phyloP scores from a whole-genome alignment of 2,329 filamentous ascomycete genomes.

The Huntiella decipiens region DNA sequence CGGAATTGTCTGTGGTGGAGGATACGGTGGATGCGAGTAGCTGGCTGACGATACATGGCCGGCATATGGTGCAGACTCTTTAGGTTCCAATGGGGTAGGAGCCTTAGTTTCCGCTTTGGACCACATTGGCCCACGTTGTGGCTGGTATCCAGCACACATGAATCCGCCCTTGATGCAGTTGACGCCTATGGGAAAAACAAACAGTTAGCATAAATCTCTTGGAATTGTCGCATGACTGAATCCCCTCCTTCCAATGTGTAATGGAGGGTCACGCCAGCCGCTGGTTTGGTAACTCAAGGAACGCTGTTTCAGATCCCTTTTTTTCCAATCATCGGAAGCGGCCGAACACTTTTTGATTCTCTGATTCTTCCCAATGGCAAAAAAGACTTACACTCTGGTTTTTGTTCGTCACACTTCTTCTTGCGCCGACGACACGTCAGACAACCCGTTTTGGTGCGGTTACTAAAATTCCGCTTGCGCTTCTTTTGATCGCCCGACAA shows the following conservation, averaged over 20 bases:
- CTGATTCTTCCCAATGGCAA: neutral
- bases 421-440: constrained; percentile 81
- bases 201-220: neutral
- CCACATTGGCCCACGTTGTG: constrained; percentile 52
- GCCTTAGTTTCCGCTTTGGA: constrained; percentile 56
- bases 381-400: constrained; percentile 55
- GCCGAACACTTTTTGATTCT: neutral
- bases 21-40: constrained; percentile 22
- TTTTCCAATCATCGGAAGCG: constrained; percentile 1
- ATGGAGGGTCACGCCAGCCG: neutral
- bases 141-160: constrained; percentile 77
- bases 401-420: constrained; percentile 94
- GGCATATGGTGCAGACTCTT: constrained; percentile 44
- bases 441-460: constrained; percentile 88
- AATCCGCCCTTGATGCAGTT: constrained; percentile 88
- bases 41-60: constrained; percentile 21
- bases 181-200: constrained; percentile 34
- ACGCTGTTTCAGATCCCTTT: neutral
- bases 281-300: neutral
- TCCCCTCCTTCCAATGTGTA: neutral
- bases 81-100: constrained; percentile 61
- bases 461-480: constrained; percentile 70
- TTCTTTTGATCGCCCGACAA: constrained; percentile 47
- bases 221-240: too few species aligned
- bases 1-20: constrained; percentile 28